Conservation (phyloP, 352 stramenopile genomes). For the Peronospora destructor region DNA sequence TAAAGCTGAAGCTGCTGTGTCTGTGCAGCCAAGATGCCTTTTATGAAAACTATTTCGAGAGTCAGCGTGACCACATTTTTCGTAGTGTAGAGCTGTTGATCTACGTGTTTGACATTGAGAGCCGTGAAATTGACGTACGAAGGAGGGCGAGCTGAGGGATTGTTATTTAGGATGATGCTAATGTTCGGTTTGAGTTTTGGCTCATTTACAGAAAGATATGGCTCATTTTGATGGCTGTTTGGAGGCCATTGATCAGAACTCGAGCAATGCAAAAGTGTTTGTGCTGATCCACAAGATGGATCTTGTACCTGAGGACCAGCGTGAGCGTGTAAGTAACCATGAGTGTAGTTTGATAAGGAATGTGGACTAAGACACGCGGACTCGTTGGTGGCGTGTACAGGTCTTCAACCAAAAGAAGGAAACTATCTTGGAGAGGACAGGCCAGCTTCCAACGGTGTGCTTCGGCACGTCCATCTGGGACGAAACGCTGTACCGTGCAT, state of each 20-base stretch:
- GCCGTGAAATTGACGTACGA: constrained; percentile 64
- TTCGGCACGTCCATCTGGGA: constrained; percentile 99
- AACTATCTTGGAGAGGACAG: constrained; percentile 88
- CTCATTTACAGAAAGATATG: constrained; percentile 96
- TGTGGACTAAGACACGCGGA: constrained; percentile 1
- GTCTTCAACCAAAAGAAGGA: constrained; percentile 94
- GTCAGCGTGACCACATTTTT: constrained; percentile 99
- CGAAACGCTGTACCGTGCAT: constrained; percentile 98
- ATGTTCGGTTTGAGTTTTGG: constrained; percentile 4
- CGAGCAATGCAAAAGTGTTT: constrained; percentile 97
- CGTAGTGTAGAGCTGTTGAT: constrained; percentile 96
- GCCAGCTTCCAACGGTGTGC: constrained; percentile 84
- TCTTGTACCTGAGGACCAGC: constrained; percentile 88
- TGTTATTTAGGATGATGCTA: constrained; percentile 4
- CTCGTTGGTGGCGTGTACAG: constrained; percentile 18
- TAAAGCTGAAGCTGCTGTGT: not conserved
- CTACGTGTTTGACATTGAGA: constrained; percentile 99
- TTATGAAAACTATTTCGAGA: constrained; percentile 99
- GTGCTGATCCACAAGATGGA: constrained; percentile 99
- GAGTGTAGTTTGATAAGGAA: not conserved
- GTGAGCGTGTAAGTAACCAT: constrained; percentile 54
- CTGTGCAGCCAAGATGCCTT: constrained; percentile 93
- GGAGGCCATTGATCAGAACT: constrained; percentile 98
- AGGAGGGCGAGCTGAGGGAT: not conserved
- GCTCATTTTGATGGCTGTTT: constrained; percentile 95